Evolutionary conservation across 305 asterid species (phyloP), one percentile per base, ranked within the genome.

Genomic region (Fraxinus floribunda): DNA sequence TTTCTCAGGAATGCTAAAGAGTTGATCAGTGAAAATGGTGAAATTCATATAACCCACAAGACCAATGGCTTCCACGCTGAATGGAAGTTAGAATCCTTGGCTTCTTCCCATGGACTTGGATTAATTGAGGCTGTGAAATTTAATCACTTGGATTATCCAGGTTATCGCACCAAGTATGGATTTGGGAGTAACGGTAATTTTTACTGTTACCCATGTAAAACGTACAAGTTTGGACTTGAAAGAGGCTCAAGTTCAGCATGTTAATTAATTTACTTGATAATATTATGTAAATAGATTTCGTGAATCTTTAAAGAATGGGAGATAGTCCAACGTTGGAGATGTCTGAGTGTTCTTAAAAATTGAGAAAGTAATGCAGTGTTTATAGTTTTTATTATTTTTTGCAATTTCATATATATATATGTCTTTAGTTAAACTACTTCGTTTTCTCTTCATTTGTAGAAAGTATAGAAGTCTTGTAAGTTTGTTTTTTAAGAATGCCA

Each of bases 31-130:
- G 89, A 83, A 66, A 10, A 57, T 0, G 92, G 90, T 0, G 89
- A 89, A 29, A 83, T 89, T 32, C 92, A 89, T 78, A 75, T 89
- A 22, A 8, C 89, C 1, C 90, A 89, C 89, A 89, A 87, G 88
- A 85, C 88, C 13, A 87, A 82, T 6, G 83, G 72, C 0, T 62
- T 84, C 66, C 85, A 84, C 20, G 1, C 0, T 0, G 83, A 81
- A 5, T 87, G 84, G 80, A 57, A 87, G 0, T 34, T 89, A 52
- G 88, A 75, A 30, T 10, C 20, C 4, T 0, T 86, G 0, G 92
- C 89, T 7, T 36, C 77, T 6, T 80, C 83, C 2, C 84, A 84
- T 62, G 30, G 82, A 26, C 89, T 89, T 2, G 41, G 70, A 85
- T 86, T 89, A 0, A 75, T 82, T 0, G 85, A 84, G 76, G 87